These are phyloP conservation scores for Gossypium bickii DNA, from an alignment of 345 rosid species.

Conservation along the genomic window DNA sequence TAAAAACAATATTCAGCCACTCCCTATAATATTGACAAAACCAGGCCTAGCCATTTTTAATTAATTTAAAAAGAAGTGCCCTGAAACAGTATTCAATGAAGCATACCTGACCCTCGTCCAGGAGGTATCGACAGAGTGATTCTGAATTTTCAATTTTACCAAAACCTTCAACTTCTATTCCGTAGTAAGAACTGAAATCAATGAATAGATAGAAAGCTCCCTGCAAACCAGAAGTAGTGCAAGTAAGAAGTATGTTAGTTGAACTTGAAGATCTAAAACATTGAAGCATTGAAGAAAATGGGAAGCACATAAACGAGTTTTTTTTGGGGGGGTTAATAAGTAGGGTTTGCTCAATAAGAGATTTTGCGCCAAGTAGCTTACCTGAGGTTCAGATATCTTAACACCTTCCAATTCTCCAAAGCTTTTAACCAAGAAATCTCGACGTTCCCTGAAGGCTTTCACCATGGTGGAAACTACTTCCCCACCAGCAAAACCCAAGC, in stretches of 20 bases:
- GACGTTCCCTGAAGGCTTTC: slow-evolving; percentile 79
- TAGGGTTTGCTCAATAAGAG: neutral
- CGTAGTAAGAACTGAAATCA: slow-evolving; percentile 78
- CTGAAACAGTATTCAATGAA: neutral
- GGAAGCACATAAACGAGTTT: neutral
- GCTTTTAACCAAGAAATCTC: slow-evolving; percentile 78
- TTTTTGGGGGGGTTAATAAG: no score
- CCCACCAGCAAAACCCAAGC: slow-evolving; percentile 87
- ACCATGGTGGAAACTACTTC: slow-evolving; percentile 78
- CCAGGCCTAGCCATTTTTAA: neutral
- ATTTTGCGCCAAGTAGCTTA: slow-evolving; percentile 8
- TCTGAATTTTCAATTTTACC: slow-evolving; percentile 61
- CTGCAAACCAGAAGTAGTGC: slow-evolving; percentile 37
- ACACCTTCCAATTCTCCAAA: slow-evolving; percentile 73
- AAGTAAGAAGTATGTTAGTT: slow-evolving; percentile 13
- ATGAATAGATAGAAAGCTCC: slow-evolving; percentile 94
- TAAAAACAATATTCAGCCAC: neutral
- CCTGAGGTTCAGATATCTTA: slow-evolving; percentile 83
- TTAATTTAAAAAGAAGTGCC: neutral
- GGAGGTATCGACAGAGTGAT: slow-evolving; percentile 25
- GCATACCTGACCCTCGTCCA: slow-evolving; percentile 57
- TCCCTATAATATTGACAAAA: neutral
- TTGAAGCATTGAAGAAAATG: neutral
- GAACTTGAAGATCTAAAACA: neutral
- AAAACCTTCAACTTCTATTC: slow-evolving; percentile 69